Conservation (phyloP, 352 stramenopile species). For the Lagenidium giganteum region DNA sequence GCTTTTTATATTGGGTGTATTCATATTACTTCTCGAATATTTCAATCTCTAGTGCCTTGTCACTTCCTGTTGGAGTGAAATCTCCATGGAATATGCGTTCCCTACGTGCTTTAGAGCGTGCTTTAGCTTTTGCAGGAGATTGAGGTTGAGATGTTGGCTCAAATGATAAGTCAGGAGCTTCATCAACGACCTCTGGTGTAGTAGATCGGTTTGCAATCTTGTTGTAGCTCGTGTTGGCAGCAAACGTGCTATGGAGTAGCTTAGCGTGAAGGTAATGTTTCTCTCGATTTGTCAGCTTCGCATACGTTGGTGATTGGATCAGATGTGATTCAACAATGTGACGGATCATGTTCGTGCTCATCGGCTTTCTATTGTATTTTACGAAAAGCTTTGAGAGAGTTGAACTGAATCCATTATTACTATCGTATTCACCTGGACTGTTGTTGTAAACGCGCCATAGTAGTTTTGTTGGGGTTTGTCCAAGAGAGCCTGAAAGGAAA, state of each 20-base stretch:
- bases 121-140: neutral
- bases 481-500: constrained; percentile 11
- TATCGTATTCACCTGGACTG: constrained; percentile 8
- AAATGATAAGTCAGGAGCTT: constrained; percentile 1
- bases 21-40: constrained; percentile 16
- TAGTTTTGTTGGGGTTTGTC: constrained; percentile 4
- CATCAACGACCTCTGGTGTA: neutral
- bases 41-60: constrained; percentile 11
- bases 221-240: constrained; percentile 14
- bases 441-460: constrained; percentile 13
- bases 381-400: constrained; percentile 10
- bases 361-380: constrained; percentile 17
- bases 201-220: constrained; percentile 11
- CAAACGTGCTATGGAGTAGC: constrained; percentile 8
- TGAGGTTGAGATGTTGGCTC: constrained; percentile 2
- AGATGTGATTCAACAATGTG: constrained; percentile 17
- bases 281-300: constrained; percentile 10
- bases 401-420: constrained; percentile 13
- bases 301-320: constrained; percentile 10
- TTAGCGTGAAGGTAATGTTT: constrained; percentile 10
- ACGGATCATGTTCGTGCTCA: constrained; percentile 17
- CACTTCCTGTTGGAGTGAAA: constrained; percentile 10
- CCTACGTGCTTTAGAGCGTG: constrained; percentile 2
- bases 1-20: too few relatives aligned
- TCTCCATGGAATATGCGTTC: constrained; percentile 14